Base-by-base conservation (phyloP, 176 grass and related monocot genomes). In the Oryza meyeriana region DNA sequence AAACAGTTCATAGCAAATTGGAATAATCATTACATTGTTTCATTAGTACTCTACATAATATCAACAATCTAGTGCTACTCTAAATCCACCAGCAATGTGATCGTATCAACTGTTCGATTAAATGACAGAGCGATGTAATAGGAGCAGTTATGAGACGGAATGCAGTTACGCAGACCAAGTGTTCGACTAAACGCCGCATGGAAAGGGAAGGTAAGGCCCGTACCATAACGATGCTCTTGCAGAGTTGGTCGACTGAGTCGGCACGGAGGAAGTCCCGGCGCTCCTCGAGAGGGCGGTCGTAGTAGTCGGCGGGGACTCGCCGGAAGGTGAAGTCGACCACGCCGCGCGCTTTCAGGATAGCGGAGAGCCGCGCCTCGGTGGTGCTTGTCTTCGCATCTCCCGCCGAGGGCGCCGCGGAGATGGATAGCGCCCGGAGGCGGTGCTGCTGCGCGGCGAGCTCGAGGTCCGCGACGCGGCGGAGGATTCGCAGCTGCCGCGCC, bases 191-290 rank as follows among this genome's bases (percentile, higher is more conserved):
- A 91, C 61, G 86, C 32, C 64, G 5, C 50, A 61, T 0, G 63
- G 27, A 35, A 61, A 45, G 12, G 27, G 17, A 61, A 33, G 11
- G 63, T 44, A 5, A 77, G 34, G 22, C 0, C n/a, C 69, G 70
- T 89, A 98, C 95, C 90, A 98, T 82, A 64, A 95, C 93, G 55
- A 95, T 95, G 85, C 90, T 98, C 87, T 98, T 95, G 90, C 96
- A 98, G 30, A 98, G 93, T 78, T 98, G 90, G 22, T 90, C 69
- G 71, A 95, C 63, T 3, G 90, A 89, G 27, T 89, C 44, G 22
- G 93, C 89, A 1, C 57, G 64, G 73, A 98, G 89, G n/a, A 98
- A 76, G 6, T 83, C 70, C 29, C 89, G 76, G 64, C 96, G 80
- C 77, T 69, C 87, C 69, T 95, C 90, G 17, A 98, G 79, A 69